Base-by-base conservation (phyloP, 2,329 filamentous ascomycete genomes). In the Talaromyces verruculosus region DNA sequence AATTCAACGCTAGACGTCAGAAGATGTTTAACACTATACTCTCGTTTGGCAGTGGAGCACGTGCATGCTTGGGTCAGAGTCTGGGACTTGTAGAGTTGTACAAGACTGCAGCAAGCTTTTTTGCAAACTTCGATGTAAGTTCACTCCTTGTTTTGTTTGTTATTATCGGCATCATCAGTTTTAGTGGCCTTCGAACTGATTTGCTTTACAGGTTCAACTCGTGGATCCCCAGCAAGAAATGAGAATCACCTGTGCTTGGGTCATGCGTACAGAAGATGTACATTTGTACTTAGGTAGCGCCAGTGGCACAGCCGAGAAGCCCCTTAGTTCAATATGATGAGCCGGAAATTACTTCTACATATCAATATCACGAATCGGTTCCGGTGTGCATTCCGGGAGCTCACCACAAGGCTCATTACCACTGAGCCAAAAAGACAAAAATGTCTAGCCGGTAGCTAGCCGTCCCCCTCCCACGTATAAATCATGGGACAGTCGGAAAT, bases 111-210 rank as follows among this genome's bases (percentile, higher is more conserved):
- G 70, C 69, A 22, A 71, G 67, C 13, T 49, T 85, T 57, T 77
- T 83, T 68, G 70, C 69, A 7, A 75, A 69, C 47, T 85, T 83
- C 68, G 75, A 83, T 68, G 77, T 79, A 63, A 72, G 77, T 74
- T 55, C 5, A 0, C 11, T 17, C 11, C 19, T 35, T 10, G 11
- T 19, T n/a, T 55, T 35, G 17, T 17, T 39, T 25, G 2, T 25
- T 37, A 3, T 22, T 5, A 15, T 3, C 4, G 1, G 28, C 19
- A 35, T 28, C 13, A 19, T 22, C 5, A 53, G 22, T 35, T 5
- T 2, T 25, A 25, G 33, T 25, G 33, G 3, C 11, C n/a, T 7
- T 6, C 15, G 3, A 17, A 25, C 33, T 57, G 19, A 57, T 17
- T 37, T 33, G 5, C 1, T 30, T 22, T 59, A 43, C 65, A 73